Evolutionary conservation across 2,329 filamentous ascomycete species (phyloP), one percentile per base, ranked within the genome.

Genomic region (Colletotrichum abscissum): DNA sequence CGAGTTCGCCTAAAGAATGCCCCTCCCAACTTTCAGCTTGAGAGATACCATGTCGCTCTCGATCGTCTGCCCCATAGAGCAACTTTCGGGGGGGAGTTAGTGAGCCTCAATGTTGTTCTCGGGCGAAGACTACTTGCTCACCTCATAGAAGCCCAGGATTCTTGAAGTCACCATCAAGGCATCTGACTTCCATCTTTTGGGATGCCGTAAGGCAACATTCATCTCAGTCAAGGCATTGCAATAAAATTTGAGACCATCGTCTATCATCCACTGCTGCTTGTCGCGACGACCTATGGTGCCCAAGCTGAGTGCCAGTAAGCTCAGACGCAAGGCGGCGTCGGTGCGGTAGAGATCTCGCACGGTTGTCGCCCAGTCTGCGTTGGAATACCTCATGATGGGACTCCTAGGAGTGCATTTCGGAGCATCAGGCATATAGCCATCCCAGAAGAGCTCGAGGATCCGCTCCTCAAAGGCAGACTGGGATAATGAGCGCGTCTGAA

Each of bases 211-310:
- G 1, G 35, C 74, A 9, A 26, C 12, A 7, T 71, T 75, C 9
- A 72, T 58, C 57, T 74, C 72, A 4, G 69, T 63, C 9, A 78
- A 63, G 12, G 77, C 75, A 5, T 35, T 57, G 22, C 76, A 76
- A 35, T 78, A 78, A 11, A 76, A 71, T 22, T 75, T 70, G 8
- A 78, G 65, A 4, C 76, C 75, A 38, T 78, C 76, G 3, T 71
- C 69, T 1, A 74, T 60, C 49, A 77, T 71, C 59, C 74, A 74
- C 26, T 74, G 73, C 22, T 78, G 70, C 38, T 63, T 72, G 30
- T 77, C 75, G 6, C 72, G 59, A 24, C 75, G 72, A 2, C 76
- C 75, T 3, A 78, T 63, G 6, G 76, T 77, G 1, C 74, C 76
- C 19, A 75, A 70, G 12, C 76, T 76, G 28, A 78, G 71, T 4